These are phyloP conservation scores for Barnettozyma sucrosica DNA, from an alignment of 805 yeast genomes.

Conservation along the genomic window DNA sequence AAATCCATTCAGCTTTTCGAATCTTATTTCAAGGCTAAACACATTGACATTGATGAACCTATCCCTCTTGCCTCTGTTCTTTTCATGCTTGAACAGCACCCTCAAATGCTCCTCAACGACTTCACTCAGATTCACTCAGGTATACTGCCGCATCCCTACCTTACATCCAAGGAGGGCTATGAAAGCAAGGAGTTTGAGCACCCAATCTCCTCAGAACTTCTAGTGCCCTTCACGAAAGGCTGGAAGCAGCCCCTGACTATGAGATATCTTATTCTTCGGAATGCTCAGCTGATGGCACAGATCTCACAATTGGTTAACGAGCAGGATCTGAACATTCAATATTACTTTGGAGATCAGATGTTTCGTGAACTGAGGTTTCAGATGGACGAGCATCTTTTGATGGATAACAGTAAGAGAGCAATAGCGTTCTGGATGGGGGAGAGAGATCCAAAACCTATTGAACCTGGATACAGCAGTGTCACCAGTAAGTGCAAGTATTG, in stretches of 20 bases:
- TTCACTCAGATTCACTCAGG: conserved; percentile 38
- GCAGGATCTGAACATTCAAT: conserved; percentile 41
- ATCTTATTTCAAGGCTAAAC: conserved; percentile 42
- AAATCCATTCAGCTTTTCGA: conserved; percentile 31
- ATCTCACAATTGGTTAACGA: conserved; percentile 31
- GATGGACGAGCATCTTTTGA: conserved; percentile 31
- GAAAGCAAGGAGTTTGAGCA: neutral
- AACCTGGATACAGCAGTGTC: conserved; percentile 30
- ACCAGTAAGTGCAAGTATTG: conserved; percentile 46
- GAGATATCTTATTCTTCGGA: conserved; percentile 48
- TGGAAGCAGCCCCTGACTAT: conserved; percentile 57
- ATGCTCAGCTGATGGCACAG: conserved; percentile 40
- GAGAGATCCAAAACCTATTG: conserved; percentile 41
- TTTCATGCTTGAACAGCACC: conserved; percentile 30
- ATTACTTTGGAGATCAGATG: conserved; percentile 39
- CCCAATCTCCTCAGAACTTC: conserved; percentile 22
- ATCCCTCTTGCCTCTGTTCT: conserved; percentile 37
- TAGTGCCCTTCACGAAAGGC: conserved; percentile 14
- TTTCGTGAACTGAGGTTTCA: conserved; percentile 37
- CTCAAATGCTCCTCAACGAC: conserved; percentile 35
- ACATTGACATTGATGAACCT: conserved; percentile 43
- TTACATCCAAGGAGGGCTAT: neutral
- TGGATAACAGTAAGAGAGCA: conserved; percentile 29
- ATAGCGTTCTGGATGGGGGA: conserved; percentile 55
- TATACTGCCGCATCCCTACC: conserved; percentile 6